These are phyloP conservation scores for Mycena pura DNA, from an alignment of 768 basidiomycete species.

Conservation along the genomic window DNA sequence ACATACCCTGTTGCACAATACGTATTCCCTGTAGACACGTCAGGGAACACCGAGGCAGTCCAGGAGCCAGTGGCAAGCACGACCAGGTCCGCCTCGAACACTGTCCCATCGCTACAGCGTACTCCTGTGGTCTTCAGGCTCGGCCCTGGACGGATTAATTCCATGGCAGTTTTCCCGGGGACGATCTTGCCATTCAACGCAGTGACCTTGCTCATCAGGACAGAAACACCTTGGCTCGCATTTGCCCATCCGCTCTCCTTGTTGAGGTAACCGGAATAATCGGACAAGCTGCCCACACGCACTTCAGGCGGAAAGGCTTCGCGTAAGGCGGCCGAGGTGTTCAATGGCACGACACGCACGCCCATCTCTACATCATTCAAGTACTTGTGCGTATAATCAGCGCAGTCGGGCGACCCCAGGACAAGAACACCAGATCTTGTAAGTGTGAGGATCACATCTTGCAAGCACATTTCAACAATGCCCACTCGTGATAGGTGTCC, in stretches of 20 bases:
- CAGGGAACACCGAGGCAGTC: slow-evolving; percentile 82
- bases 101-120: slow-evolving; percentile 61
- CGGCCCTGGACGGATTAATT: slow-evolving; percentile 44
- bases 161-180: slow-evolving; percentile 61
- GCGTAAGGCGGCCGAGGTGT: slow-evolving; percentile 48
- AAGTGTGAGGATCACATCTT: not conserved
- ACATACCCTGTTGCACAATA: slow-evolving; percentile 85
- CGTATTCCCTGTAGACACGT: slow-evolving; percentile 52
- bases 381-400: slow-evolving; percentile 57
- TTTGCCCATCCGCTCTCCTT: slow-evolving; percentile 85
- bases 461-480: slow-evolving; percentile 25
- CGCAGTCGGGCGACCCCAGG: slow-evolving; percentile 46
- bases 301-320: slow-evolving; percentile 54
- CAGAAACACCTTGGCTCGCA: slow-evolving; percentile 68
- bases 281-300: slow-evolving; percentile 41
- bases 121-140: slow-evolving; percentile 63
- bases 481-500: slow-evolving; percentile 85
- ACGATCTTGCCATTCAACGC: slow-evolving; percentile 66
- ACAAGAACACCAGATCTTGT: slow-evolving; percentile 74
- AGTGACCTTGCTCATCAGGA: slow-evolving; percentile 62
- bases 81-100: slow-evolving; percentile 63
- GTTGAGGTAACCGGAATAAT: slow-evolving; percentile 69
- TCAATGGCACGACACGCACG: slow-evolving; percentile 51
- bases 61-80: slow-evolving; percentile 83
- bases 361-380: slow-evolving; percentile 69